Evolutionary conservation across 2,329 filamentous ascomycete species (phyloP).

Genomic region (Capronia americana): DNA sequence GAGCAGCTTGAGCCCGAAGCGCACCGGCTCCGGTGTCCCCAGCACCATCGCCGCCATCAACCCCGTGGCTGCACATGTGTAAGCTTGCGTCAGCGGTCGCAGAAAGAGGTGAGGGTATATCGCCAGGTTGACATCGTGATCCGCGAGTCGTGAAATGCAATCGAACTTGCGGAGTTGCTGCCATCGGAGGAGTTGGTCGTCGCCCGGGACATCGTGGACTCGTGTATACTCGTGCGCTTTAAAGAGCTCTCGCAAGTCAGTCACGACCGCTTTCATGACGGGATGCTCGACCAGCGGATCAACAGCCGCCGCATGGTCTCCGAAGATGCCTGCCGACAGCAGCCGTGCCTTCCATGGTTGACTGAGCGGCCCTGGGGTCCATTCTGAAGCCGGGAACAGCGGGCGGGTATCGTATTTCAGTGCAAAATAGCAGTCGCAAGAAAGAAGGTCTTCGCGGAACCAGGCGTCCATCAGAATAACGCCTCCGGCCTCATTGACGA

Average conservation of each 20-base stretch:
- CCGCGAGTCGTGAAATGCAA: conserved; percentile 37
- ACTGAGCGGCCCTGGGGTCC: conserved; percentile 38
- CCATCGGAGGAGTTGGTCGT: conserved; percentile 38
- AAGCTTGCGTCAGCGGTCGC: conserved; percentile 33
- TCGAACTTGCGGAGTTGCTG: conserved; percentile 37
- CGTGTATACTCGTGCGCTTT: conserved; percentile 33
- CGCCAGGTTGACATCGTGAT: conserved; percentile 35
- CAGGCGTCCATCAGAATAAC: conserved; percentile 38
- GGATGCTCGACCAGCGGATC: conserved; percentile 37
- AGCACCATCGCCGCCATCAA: conserved; percentile 36
- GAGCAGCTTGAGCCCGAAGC: conserved; percentile 37
- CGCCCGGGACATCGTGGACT: conserved; percentile 30
- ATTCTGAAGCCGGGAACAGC: conserved; percentile 35
- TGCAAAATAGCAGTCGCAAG: conserved; percentile 39
- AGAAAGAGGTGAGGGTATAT: conserved; percentile 38
- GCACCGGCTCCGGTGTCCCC: conserved; percentile 37
- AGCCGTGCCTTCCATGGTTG: conserved; percentile 39
- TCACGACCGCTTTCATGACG: conserved; percentile 31
- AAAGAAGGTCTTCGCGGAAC: conserved; percentile 38
- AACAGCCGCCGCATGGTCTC: conserved; percentile 35
- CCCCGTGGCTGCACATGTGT: conserved; percentile 30
- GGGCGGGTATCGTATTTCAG: conserved; percentile 38
- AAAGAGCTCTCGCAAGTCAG: conserved; percentile 38
- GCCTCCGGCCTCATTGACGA: conserved; percentile 36
- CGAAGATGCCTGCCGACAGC: conserved; percentile 34